A percentile compares a stretch with the other conserved stretches of the same genome.
phyloP scores from a whole-genome alignment of 164 flowering plant species.

The Tetracentron sinense region DNA sequence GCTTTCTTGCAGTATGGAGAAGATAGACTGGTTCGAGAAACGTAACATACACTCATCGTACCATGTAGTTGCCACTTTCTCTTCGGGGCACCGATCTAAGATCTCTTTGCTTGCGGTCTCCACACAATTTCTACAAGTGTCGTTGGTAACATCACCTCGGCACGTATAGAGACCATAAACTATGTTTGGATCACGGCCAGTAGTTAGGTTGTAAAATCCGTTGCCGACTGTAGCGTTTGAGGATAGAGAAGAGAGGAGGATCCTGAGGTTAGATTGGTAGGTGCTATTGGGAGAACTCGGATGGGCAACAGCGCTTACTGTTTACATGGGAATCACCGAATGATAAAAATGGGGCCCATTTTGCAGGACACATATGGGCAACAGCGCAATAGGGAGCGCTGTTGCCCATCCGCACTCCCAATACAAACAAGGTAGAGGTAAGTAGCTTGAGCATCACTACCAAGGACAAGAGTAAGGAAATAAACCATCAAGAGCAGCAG shows the following conservation, averaged over 20 bases:
- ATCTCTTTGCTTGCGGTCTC: not conserved
- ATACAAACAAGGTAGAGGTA: not conserved
- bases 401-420: not conserved
- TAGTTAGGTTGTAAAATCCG: conserved; percentile 23
- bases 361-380: too few species aligned
- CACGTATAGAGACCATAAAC: conserved; percentile 17
- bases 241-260: conserved; percentile 26
- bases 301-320: too few species aligned
- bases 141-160: conserved; percentile 15
- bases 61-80: conserved; percentile 15
- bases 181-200: conserved; percentile 15
- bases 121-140: conserved; percentile 17
- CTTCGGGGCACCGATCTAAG: conserved; percentile 5
- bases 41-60: conserved; percentile 21
- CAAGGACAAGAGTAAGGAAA: too few species aligned
- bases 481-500: not conserved
- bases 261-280: conserved; percentile 26
- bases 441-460: not conserved
- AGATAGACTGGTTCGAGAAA: conserved; percentile 20
- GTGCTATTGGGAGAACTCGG: conserved; percentile 11
- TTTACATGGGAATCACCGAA: too few species aligned
- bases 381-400: too few species aligned
- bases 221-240: conserved; percentile 3
- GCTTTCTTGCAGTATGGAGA: not conserved
- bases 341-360: too few species aligned